These are phyloP conservation scores for Tolypocladium guangdongense DNA, from an alignment of 2,329 filamentous ascomycete species.

Conservation along the genomic window DNA sequence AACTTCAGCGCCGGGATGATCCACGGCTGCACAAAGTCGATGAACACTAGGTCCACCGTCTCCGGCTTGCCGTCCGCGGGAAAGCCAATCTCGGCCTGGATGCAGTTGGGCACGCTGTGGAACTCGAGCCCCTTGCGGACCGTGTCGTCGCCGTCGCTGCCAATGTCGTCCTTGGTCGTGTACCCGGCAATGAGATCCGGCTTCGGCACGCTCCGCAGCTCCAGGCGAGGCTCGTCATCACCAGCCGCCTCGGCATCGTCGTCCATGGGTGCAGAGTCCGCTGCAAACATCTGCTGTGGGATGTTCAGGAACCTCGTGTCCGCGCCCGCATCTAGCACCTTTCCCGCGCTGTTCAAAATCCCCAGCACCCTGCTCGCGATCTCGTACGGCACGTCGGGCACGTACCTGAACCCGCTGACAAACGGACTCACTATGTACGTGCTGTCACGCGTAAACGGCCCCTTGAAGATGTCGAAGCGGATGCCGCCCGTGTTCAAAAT, in stretches of 20 bases:
- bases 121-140: conserved; percentile 65
- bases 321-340: conserved; percentile 30
- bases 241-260: conserved; percentile 7
- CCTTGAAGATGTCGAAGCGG: conserved; percentile 92
- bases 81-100: conserved; percentile 60
- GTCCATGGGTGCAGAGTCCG: conserved; percentile 3
- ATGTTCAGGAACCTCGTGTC: conserved; percentile 36
- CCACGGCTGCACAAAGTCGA: conserved; percentile 83
- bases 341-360: conserved; percentile 44
- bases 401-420: conserved; percentile 61
- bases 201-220: conserved; percentile 15
- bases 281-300: conserved; percentile 31
- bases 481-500: conserved; percentile 85
- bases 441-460: conserved; percentile 77
- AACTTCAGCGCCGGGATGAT: conserved; percentile 63
- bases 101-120: conserved; percentile 72
- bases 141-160: conserved; percentile 81
- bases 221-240: conserved; percentile 15
- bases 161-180: conserved; percentile 78
- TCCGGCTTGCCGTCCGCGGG: conserved; percentile 47
- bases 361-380: conserved; percentile 59
- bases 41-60: conserved; percentile 77
- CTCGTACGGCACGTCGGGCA: conserved; percentile 71
- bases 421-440: conserved; percentile 86
- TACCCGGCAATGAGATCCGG: conserved; percentile 55